Base-by-base conservation (phyloP, 768 basidiomycete genomes). In the Lactarius tabidus region DNA sequence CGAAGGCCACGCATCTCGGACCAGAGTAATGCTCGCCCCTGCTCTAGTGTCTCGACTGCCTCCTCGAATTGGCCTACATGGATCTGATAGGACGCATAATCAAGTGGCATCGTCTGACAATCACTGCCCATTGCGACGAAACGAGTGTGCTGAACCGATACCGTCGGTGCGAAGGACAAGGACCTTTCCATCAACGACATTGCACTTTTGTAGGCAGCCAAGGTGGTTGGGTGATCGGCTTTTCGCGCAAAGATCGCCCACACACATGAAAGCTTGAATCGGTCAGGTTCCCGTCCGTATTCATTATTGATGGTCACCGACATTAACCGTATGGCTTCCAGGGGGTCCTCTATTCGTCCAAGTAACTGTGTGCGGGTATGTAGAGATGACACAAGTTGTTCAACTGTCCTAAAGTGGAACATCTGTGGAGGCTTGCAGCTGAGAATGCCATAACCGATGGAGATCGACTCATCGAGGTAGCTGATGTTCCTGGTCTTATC, bases 41-140 rank as follows among this genome's bases (percentile, higher is more conserved):
- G 57, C 20, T 64, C 63, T 2, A 64, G 38, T 29, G 63, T 55
- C 33, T 60, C 59, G 23, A 65, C 12, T 10, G 64, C 64, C 43
- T 36, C 33, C 43, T 60, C 64, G 6, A 60, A 31, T 31, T 36
- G 53, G 14, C n/a, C 64, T 38, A 12, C n/a, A 8, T 38, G 14
- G 6, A 60, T 56, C 35, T 45, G 59, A 56, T 38, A 56, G 18
- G 64, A 60, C 6, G 64, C 59, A 2, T 56, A 60, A 0, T 65
- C 59, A 2, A 39, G 15, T 36, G 64, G 57, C 38, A 64, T 59
- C 4, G 1, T 48, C 45, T 48, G 45, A 48, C 45, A 48, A 14
- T 4, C 0, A 12, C 15, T 14, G 14, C 45, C 45, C 23, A 26
- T 48, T 14, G 12, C 12, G 14, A 48, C n/a, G 45, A 48, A 23